Evolutionary conservation across 768 basidiomycete species (phyloP), one percentile per base, ranked within the genome.

Genomic region (Boletus pseudopeckii): DNA sequence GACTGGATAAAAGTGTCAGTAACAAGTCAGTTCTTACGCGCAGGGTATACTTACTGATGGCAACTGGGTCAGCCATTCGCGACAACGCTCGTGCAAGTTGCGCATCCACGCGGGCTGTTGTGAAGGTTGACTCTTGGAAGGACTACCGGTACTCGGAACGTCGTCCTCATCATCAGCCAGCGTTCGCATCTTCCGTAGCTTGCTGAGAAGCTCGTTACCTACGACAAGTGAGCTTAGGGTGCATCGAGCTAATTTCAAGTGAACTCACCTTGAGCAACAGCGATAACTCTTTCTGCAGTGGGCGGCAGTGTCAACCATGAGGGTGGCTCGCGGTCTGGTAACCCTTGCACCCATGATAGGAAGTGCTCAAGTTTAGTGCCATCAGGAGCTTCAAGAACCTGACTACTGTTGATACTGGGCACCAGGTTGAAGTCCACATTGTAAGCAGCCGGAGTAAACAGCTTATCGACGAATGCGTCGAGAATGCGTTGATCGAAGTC

Each of bases 91-190:
- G 46, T 86, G 77, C 38, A 98, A 75, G 18, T 81, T 77, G 32
- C 89, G 82, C 96, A 98, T 98, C 96, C 96, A 99, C 2, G 88
- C 90, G 20, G 96, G 95, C 65, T 91, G 89, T 51, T 88, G 84
- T 2, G 85, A 80, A 2, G 82, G 72, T 58, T 84, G 81, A 18
- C 81, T 76, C 65, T 87, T 88, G 20, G 82, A 73, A 22, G 84
- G 72, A n/a, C 78, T 77, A n/a, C 79, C 68, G 3, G 75, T 63
- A 4, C 79, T 67, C 1, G 78, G 69, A 15, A 77, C 77, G 18
- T 84, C 81, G 44, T 93, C 91, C 36, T 94, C 90, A 55, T 94
- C 92, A 64, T 96, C 92, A 0, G 82, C 80, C 47, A 95, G 71
- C 73, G 84, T 90, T 50, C 92, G 80, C 93, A 97, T 96, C 77